phyloP scores from a whole-genome alignment of 1,284 basidiomycete genomes.

The Cryptococcus floricola region DNA sequence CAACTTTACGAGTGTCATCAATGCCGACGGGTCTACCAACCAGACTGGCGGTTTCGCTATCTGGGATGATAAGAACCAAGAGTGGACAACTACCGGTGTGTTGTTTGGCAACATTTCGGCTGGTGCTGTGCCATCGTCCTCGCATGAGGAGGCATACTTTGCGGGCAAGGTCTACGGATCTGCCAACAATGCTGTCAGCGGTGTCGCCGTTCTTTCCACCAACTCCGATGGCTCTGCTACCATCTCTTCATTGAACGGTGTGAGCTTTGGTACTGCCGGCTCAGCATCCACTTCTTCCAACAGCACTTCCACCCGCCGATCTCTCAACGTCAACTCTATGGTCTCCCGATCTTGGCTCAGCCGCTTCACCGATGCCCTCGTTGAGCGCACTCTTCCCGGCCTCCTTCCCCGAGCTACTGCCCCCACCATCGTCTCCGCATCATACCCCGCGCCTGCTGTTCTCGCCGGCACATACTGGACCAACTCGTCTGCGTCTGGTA shows the following conservation, averaged over 20 bases:
- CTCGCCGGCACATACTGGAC: conserved; percentile 86
- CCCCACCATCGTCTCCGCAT: conserved; percentile 48
- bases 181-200: conserved; percentile 46
- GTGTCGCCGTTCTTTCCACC: conserved; percentile 49
- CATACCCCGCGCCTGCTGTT: conserved; percentile 70
- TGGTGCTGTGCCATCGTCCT: conserved; percentile 57
- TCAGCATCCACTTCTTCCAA: conserved; percentile 19
- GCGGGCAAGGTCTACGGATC: conserved; percentile 51
- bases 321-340: conserved; percentile 52
- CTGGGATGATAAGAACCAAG: conserved; percentile 63
- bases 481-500: conserved; percentile 63
- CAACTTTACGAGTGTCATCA: conserved; percentile 63
- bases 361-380: conserved; percentile 30
- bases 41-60: conserved; percentile 66
- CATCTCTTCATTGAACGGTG: conserved; percentile 31
- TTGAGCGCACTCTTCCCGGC: conserved; percentile 22
- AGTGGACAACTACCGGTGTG: conserved; percentile 69
- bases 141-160: conserved; percentile 34
- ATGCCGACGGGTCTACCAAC: conserved; percentile 47
- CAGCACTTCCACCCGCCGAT: conserved; percentile 49
- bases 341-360: conserved; percentile 37
- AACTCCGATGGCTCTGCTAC: conserved; percentile 30
- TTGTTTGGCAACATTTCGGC: conserved; percentile 65
- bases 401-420: conserved; percentile 55
- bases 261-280: conserved; percentile 28